Base-by-base conservation (phyloP, 1,284 basidiomycete genomes). In the Irpex sp. region DNA sequence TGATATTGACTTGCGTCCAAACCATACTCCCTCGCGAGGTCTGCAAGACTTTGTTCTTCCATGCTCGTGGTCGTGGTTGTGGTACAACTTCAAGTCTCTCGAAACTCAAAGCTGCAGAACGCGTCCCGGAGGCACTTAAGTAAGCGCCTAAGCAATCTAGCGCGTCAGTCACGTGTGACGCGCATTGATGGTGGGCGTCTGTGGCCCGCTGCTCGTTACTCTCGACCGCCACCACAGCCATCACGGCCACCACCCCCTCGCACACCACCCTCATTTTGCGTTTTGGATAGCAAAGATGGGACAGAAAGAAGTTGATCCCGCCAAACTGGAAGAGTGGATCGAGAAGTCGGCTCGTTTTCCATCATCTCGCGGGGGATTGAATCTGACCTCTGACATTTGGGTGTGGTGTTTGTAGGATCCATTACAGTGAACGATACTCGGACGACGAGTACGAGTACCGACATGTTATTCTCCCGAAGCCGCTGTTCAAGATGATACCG, bases 381-480 rank as follows among this genome's bases (percentile, higher is more conserved):
- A 33, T 33, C 31, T 33, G 31, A 33, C 31, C 31, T 33, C 69
- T 69, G 63, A 71, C 65, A 49, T 63, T 54, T 31, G 3, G 31
- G 31, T 2, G 3, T 31, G 2, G 3, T 3, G 3, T 3, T 70
- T 58, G 59, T 65, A 93, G 90, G 74, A 93, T 93, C 69, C 88
- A 91, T 71, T 93, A 93, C 73, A 93, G 91, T 65, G 90, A 93
- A 73, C 86, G 90, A 66, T 94, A 94, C 74, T 83, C 89, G 11
- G 91, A 94, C 72, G 91, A 93, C 72, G 76, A 84, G 68, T 93
- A 83, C 73, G 91, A 94, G 79, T 97, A 97, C 76, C 90, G 94
- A 67, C 94, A 96, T 76, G 94, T 97, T 68, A 95, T 94, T 68
- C 79, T 96, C 36, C 94, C 94, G 13, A 95, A 95, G 73, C 92